phyloP scores from a whole-genome alignment of 352 stramenopile genomes.

The Peronosclerospora sorghi region DNA sequence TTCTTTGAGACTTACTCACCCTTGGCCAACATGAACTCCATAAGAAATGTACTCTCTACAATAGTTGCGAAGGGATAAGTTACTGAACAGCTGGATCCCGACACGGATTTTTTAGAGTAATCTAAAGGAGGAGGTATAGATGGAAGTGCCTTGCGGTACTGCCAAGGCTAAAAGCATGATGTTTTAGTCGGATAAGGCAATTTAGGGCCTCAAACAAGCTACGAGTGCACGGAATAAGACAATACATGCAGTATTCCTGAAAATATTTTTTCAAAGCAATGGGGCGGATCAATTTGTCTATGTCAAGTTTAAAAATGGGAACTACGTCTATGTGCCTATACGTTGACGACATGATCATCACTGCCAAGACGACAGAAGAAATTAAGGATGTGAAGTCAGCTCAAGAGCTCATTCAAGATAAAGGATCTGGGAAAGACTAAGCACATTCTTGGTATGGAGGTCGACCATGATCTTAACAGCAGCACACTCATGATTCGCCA shows the following conservation, averaged over 20 bases:
- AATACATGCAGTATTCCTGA: conserved; percentile 8
- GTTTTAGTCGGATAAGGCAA: conserved; percentile 6
- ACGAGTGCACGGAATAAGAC: conserved; percentile 16
- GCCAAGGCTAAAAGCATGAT: not conserved
- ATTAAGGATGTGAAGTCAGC: conserved; percentile 6
- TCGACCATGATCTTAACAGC: no score
- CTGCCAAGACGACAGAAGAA: conserved; percentile 1
- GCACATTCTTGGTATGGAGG: no score
- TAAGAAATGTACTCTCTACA: conserved; percentile 1
- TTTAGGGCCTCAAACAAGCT: conserved; percentile 15
- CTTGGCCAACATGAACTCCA: conserved; percentile 8
- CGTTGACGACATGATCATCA: conserved; percentile 6
- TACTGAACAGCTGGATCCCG: conserved; percentile 1
- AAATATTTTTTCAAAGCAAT: conserved; percentile 8
- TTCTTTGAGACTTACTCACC: conserved; percentile 4
- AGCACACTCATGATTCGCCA: no score
- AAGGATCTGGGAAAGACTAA: no score
- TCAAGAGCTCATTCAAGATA: no score
- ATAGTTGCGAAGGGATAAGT: not conserved
- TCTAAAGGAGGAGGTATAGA: not conserved
- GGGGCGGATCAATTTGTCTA: conserved; percentile 12
- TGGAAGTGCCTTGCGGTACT: not conserved
- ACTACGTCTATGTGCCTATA: conserved; percentile 10
- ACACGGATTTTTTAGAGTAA: conserved; percentile 5
- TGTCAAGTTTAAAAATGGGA: conserved; percentile 2